Conservation (phyloP, 1,284 basidiomycete genomes). For the Leccinum pachyderme region DNA sequence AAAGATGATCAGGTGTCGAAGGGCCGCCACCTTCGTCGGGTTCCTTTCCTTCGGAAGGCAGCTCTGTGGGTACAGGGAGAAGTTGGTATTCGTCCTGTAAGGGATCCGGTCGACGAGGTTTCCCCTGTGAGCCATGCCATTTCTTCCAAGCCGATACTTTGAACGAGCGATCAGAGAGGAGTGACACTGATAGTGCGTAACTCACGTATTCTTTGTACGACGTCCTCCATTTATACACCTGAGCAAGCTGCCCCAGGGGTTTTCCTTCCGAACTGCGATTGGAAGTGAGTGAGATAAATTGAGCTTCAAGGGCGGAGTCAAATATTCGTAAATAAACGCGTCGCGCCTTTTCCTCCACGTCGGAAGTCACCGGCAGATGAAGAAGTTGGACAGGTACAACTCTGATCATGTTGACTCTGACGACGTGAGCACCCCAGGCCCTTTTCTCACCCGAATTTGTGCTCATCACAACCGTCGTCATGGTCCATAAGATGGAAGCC, state of each 20-base stretch:
- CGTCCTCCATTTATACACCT: slow-evolving; percentile 11
- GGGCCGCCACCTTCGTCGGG: slow-evolving; percentile 6
- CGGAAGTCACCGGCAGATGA: slow-evolving; percentile 1
- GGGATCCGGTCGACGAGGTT: slow-evolving; percentile 12
- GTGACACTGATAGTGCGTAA: not conserved
- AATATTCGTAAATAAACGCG: slow-evolving; percentile 26
- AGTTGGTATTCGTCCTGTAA: slow-evolving; percentile 27
- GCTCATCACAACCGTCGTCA: not conserved
- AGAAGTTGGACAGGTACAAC: slow-evolving; percentile 15
- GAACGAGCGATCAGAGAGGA: not conserved
- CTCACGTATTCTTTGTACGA: slow-evolving; percentile 13
- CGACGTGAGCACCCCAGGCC: slow-evolving; percentile 21
- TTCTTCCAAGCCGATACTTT: slow-evolving; percentile 19
- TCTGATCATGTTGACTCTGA: slow-evolving; percentile 27
- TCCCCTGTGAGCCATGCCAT: slow-evolving; percentile 12
- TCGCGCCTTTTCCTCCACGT: slow-evolving; percentile 16
- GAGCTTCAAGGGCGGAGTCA: not conserved
- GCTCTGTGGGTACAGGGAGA: slow-evolving; percentile 11
- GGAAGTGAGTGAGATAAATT: not conserved
- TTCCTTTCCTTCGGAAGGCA: slow-evolving; percentile 8
- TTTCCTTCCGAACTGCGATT: not conserved
- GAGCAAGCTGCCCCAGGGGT: not conserved
- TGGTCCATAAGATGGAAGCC: slow-evolving; percentile 22
- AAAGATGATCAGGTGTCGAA: not conserved
- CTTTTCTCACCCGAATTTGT: not conserved